Evolutionary conservation across 2,329 filamentous ascomycete species (phyloP).

Genomic region (Neonectria ditissima): DNA sequence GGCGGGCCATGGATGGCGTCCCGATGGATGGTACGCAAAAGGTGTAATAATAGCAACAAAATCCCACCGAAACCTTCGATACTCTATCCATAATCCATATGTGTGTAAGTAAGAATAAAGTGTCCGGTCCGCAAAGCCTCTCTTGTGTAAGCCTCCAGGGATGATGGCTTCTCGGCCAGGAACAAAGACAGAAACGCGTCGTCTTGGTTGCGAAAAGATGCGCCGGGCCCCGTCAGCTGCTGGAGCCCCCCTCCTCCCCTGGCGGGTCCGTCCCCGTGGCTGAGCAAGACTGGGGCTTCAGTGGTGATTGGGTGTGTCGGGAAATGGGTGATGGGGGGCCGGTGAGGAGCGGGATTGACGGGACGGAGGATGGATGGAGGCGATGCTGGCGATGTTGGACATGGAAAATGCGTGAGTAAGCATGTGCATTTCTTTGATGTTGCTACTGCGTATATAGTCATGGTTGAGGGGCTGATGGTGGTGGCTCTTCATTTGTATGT

Average conservation of each 20-base stretch:
- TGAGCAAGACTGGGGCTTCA: slow-evolving; percentile 12
- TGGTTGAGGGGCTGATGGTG: background rate
- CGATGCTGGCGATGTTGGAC: background rate
- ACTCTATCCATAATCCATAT: too few species aligned
- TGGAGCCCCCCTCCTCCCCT: background rate
- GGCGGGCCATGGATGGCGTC: background rate
- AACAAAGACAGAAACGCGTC: background rate
- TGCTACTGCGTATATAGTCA: too few species aligned
- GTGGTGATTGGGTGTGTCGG: slow-evolving; percentile 2
- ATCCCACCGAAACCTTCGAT: background rate
- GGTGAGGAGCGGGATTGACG: slow-evolving; percentile 6
- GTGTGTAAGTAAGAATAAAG: too few species aligned
- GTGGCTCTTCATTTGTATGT: too few species aligned
- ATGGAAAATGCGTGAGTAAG: too few species aligned
- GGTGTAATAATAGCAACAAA: slow-evolving; percentile 3
- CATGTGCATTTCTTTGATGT: background rate
- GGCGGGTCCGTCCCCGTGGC: slow-evolving; percentile 17
- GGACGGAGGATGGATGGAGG: background rate
- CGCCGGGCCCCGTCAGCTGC: background rate
- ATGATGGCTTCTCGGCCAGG: background rate
- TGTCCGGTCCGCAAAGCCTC: background rate
- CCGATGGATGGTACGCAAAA: background rate
- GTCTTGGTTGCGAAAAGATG: background rate
- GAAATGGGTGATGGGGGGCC: slow-evolving; percentile 8
- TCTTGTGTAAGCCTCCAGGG: background rate